phyloP scores from a whole-genome alignment of 1,284 basidiomycete species.

The Rhodotorula sp. region DNA sequence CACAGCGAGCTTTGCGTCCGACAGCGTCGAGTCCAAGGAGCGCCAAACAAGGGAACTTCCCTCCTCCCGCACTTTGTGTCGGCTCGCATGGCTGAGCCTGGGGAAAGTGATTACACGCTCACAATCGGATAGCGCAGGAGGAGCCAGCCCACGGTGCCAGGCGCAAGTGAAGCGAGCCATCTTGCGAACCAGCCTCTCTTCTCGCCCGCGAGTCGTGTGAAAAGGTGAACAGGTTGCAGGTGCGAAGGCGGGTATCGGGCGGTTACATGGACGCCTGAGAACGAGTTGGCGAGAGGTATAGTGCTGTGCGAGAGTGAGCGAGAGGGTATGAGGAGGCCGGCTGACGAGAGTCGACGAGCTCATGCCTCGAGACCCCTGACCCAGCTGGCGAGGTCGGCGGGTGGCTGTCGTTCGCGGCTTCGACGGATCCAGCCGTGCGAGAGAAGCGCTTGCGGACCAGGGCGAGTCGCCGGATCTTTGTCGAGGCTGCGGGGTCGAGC shows the following conservation, averaged over 20 bases:
- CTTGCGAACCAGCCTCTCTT: not conserved
- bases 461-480: slow-evolving; percentile 59
- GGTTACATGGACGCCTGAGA: no score
- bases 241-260: not conserved
- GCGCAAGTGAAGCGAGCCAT: not conserved
- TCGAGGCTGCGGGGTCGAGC: slow-evolving; percentile 42
- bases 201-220: not conserved
- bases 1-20: no score
- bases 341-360: not conserved
- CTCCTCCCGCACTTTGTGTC: no score
- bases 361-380: slow-evolving; percentile 52
- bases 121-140: not conserved
- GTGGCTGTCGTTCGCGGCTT: slow-evolving; percentile 68
- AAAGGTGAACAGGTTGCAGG: not conserved
- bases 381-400: slow-evolving; percentile 82
- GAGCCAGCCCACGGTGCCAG: not conserved
- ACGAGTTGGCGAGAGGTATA: not conserved
- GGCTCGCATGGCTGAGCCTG: no score
- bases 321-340: not conserved
- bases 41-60: no score
- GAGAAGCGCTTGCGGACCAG: slow-evolving; percentile 80
- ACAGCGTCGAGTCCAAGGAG: no score
- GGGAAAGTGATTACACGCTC: no score
- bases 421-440: slow-evolving; percentile 81
- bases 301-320: not conserved